Conservation (phyloP, 2,329 filamentous ascomycete species). For the Ceratocystis colombiana region DNA sequence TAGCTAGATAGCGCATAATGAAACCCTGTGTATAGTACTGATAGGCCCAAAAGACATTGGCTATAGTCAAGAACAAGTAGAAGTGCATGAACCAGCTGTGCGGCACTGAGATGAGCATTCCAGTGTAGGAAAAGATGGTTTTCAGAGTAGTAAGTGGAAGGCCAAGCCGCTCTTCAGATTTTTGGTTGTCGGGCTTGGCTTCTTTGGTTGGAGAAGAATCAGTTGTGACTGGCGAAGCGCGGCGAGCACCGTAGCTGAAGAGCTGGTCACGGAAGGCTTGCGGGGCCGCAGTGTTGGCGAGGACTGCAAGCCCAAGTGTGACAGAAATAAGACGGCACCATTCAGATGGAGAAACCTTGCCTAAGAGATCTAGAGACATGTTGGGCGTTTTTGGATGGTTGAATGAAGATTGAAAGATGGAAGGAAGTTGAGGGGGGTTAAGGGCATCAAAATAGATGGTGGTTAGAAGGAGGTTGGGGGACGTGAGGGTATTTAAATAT, state of each 20-base stretch:
- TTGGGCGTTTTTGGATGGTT: no score
- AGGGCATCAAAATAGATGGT: no score
- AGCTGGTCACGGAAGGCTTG: constrained; percentile 37
- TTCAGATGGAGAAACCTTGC: constrained; percentile 23
- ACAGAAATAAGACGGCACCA: constrained; percentile 24
- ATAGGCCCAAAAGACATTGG: constrained; percentile 63
- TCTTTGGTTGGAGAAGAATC: background rate
- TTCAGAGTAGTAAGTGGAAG: background rate
- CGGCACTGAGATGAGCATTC: constrained; percentile 51
- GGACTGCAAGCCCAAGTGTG: constrained; percentile 19
- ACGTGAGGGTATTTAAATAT: no score
- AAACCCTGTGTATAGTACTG: constrained; percentile 50
- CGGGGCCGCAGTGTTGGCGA: constrained; percentile 21
- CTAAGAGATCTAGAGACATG: background rate
- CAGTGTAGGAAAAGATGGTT: constrained; percentile 23
- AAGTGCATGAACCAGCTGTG: constrained; percentile 87
- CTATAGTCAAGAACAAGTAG: constrained; percentile 61
- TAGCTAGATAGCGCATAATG: constrained; percentile 41
- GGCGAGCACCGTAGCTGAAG: constrained; percentile 38
- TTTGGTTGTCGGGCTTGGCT: background rate
- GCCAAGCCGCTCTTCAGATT: background rate
- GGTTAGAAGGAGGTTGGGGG: no score
- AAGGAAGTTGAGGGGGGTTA: background rate
- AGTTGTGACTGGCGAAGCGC: constrained; percentile 40
- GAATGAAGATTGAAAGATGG: background rate